phyloP scores from a whole-genome alignment of 306 rosid species.

The Geum urbanum region DNA sequence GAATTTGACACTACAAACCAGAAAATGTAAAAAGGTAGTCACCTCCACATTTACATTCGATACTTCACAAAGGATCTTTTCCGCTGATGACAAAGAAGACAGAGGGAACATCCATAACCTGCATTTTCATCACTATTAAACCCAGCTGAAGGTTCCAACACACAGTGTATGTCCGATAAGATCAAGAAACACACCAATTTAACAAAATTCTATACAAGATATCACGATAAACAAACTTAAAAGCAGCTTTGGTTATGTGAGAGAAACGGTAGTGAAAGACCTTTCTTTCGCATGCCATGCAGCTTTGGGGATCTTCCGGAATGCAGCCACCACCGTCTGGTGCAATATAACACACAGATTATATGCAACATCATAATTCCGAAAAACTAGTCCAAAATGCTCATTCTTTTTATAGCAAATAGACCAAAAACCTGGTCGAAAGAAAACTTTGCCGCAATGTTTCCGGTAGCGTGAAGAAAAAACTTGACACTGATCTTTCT shows the following conservation, averaged over 20 bases:
- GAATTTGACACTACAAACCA: not conserved
- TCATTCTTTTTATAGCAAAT: not conserved
- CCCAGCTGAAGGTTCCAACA: slow-evolving; percentile 18
- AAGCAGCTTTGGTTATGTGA: slow-evolving; percentile 2
- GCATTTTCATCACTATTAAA: slow-evolving; percentile 28
- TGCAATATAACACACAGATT: slow-evolving; percentile 19
- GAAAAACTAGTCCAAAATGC: not conserved
- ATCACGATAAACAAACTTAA: not conserved
- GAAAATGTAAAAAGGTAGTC: slow-evolving; percentile 25
- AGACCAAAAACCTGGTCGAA: slow-evolving; percentile 59
- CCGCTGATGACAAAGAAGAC: slow-evolving; percentile 60
- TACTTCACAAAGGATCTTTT: slow-evolving; percentile 50
- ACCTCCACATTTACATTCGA: slow-evolving; percentile 64
- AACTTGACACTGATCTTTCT: slow-evolving; percentile 58
- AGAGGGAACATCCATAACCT: slow-evolving; percentile 90
- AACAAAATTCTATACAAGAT: slow-evolving; percentile 2
- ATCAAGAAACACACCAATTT: slow-evolving; percentile 5
- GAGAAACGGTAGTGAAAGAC: slow-evolving; percentile 24
- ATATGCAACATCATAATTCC: slow-evolving; percentile 16
- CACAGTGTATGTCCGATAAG: slow-evolving; percentile 6
- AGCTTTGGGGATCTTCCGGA: slow-evolving; percentile 65
- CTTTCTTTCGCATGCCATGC: slow-evolving; percentile 80
- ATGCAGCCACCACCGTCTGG: slow-evolving; percentile 59
- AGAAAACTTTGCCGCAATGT: slow-evolving; percentile 66
- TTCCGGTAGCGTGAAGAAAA: slow-evolving; percentile 72